Evolutionary conservation across 768 basidiomycete genomes (phyloP).

Genomic region (Termitomyces heimii): DNA sequence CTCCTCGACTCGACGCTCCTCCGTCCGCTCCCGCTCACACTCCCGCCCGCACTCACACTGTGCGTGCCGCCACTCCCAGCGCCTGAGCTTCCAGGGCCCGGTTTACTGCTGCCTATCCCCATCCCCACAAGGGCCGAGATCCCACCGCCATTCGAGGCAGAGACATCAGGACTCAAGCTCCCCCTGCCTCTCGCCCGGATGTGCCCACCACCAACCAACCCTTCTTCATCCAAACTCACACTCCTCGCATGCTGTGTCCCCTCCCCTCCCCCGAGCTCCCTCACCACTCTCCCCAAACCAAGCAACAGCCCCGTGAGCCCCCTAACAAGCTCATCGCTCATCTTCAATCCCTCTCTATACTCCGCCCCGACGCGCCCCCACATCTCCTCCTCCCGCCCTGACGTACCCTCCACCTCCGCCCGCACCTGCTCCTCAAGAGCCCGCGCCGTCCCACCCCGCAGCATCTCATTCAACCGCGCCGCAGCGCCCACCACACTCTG

Average conservation of each 20-base stretch:
- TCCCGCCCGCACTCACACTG: slow-evolving; percentile 11
- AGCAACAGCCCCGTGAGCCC: slow-evolving; percentile 71
- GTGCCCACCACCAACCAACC: slow-evolving; percentile 17
- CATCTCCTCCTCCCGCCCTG: slow-evolving; percentile 34
- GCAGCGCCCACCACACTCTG: slow-evolving; percentile 58
- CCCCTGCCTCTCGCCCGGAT: slow-evolving; percentile 19
- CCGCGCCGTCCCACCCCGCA: slow-evolving; percentile 47
- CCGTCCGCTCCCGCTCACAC: slow-evolving; percentile 34
- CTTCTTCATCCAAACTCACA: slow-evolving; percentile 50
- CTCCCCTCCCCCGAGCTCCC: slow-evolving; percentile 34
- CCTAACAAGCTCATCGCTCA: slow-evolving; percentile 75
- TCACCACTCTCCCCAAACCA: slow-evolving; percentile 65
- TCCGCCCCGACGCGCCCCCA: slow-evolving; percentile 70
- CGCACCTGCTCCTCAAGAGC: slow-evolving; percentile 74
- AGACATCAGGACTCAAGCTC: slow-evolving; percentile 22
- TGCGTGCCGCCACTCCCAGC: slow-evolving; percentile 34
- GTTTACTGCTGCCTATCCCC: not conserved
- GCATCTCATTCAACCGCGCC: slow-evolving; percentile 58
- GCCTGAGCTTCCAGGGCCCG: slow-evolving; percentile 17
- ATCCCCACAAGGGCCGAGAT: slow-evolving; percentile 1
- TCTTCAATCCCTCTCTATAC: slow-evolving; percentile 62
- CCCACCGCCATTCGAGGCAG: not conserved
- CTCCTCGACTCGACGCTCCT: slow-evolving; percentile 51
- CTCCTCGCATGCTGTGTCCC: slow-evolving; percentile 34
- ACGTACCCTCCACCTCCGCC: slow-evolving; percentile 51